Conservation (phyloP, 495 filamentous ascomycete genomes). For the Neurospora sp. region DNA sequence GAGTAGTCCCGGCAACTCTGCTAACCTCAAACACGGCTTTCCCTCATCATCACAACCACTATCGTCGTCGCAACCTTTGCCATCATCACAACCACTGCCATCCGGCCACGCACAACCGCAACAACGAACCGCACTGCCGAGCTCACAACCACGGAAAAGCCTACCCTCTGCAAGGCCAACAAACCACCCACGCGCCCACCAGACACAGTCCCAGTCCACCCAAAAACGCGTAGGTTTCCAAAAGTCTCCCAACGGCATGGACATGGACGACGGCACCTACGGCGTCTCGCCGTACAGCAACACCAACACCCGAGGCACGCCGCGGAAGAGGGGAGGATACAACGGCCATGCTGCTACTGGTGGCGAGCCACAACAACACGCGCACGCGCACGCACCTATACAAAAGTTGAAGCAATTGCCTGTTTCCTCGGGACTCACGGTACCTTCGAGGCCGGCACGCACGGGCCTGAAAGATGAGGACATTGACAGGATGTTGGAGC, state of each 20-base stretch:
- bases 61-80: constrained; percentile 23
- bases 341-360: constrained; percentile 15
- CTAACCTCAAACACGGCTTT: constrained; percentile 42
- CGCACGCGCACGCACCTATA: constrained; percentile 1
- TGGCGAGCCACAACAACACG: background rate
- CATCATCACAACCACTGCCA: constrained; percentile 24
- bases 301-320: constrained; percentile 28
- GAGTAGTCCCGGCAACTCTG: constrained; percentile 73
- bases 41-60: constrained; percentile 27
- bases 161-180: constrained; percentile 33
- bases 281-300: constrained; percentile 15
- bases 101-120: constrained; percentile 23
- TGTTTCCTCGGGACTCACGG: constrained; percentile 28
- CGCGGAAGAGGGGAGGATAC: constrained; percentile 22
- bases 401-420: constrained; percentile 25
- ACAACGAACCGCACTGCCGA: constrained; percentile 32
- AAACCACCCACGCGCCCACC: constrained; percentile 21
- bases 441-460: constrained; percentile 20
- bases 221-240: constrained; percentile 39
- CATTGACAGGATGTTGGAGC: constrained; percentile 38
- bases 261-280: constrained; percentile 26
- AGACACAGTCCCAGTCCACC: constrained; percentile 12
- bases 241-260: constrained; percentile 33
- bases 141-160: constrained; percentile 33
- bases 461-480: constrained; percentile 31